Evolutionary conservation across 257 asterid genomes (phyloP).

Genomic region (Lycium barbarum): DNA sequence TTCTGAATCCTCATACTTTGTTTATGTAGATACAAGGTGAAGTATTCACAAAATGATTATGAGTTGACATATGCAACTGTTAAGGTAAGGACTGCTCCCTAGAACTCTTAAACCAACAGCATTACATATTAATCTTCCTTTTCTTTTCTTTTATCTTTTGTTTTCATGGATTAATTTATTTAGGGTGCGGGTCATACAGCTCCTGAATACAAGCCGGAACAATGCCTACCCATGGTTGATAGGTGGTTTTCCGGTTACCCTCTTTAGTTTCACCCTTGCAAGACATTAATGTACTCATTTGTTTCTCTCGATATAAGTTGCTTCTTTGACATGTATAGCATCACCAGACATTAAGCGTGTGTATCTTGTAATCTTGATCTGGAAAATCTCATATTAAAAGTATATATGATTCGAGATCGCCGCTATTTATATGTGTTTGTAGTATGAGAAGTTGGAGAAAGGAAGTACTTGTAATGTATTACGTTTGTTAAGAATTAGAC

Average conservation of each 20-base stretch:
- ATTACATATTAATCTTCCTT: neutral
- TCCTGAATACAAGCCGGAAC: constrained; percentile 23
- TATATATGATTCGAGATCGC: neutral
- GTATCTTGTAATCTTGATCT: neutral
- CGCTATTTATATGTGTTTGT: neutral
- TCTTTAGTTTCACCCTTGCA: neutral
- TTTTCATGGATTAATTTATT: neutral
- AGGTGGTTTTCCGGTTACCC: neutral
- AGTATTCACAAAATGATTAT: constrained; percentile 29
- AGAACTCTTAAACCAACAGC: neutral
- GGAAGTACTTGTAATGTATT: neutral
- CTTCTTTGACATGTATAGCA: neutral
- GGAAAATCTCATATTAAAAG: neutral
- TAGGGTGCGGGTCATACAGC: constrained; percentile 32
- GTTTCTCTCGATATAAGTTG: neutral
- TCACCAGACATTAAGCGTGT: neutral
- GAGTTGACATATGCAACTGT: constrained; percentile 49
- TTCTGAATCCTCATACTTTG: neutral
- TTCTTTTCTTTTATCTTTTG: neutral
- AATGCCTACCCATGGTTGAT: neutral
- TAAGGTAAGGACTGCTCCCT: constrained; percentile 38
- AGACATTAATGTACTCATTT: neutral
- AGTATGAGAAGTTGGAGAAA: neutral
- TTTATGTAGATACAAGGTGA: constrained; percentile 29
- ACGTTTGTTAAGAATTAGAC: no score